Evolutionary conservation across 2,329 filamentous ascomycete genomes (phyloP).

Genomic region (Orbilia oligospora): DNA sequence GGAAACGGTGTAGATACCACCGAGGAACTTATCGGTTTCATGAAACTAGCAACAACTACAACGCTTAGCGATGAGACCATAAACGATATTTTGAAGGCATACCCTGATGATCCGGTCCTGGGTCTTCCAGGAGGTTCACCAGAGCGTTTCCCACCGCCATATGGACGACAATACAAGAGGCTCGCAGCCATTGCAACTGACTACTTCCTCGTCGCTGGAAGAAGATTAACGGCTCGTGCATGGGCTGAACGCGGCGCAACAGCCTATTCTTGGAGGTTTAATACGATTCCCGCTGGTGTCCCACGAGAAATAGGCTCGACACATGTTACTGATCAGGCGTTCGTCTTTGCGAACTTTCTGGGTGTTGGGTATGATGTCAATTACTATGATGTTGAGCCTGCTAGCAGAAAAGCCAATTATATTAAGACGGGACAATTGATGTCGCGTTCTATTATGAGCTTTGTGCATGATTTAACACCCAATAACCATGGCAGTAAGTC

Average conservation of each 20-base stretch:
- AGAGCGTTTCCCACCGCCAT: conserved; percentile 49
- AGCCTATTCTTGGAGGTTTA: conserved; percentile 76
- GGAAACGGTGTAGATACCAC: conserved; percentile 28
- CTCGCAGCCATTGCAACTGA: conserved; percentile 73
- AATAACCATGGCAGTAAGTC: conserved; percentile 56
- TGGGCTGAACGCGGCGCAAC: conserved; percentile 70
- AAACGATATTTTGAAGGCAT: conserved; percentile 20
- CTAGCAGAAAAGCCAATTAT: conserved; percentile 41
- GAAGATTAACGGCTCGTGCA: conserved; percentile 71
- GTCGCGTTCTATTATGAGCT: conserved; percentile 51
- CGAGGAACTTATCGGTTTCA: conserved; percentile 15
- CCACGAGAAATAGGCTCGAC: conserved; percentile 69
- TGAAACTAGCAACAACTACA: conserved; percentile 4
- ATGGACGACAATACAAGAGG: conserved; percentile 71
- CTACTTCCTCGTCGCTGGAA: conserved; percentile 72
- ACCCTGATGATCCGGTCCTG: conserved; percentile 44
- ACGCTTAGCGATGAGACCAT: conserved; percentile 27
- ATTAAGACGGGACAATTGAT: conserved; percentile 52
- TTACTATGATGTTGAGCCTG: conserved; percentile 47
- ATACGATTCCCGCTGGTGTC: conserved; percentile 71
- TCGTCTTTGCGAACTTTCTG: conserved; percentile 65
- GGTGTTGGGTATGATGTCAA: conserved; percentile 62
- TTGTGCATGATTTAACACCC: conserved; percentile 48
- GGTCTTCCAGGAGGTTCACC: conserved; percentile 36
- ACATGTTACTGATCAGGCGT: conserved; percentile 71